Percentiles rank a stretch among this genome's conserved stretches.
These are phyloP conservation scores for Exophiala xenobiotica DNA, from an alignment of 2,329 filamentous ascomycete genomes.

Conservation along the genomic window DNA sequence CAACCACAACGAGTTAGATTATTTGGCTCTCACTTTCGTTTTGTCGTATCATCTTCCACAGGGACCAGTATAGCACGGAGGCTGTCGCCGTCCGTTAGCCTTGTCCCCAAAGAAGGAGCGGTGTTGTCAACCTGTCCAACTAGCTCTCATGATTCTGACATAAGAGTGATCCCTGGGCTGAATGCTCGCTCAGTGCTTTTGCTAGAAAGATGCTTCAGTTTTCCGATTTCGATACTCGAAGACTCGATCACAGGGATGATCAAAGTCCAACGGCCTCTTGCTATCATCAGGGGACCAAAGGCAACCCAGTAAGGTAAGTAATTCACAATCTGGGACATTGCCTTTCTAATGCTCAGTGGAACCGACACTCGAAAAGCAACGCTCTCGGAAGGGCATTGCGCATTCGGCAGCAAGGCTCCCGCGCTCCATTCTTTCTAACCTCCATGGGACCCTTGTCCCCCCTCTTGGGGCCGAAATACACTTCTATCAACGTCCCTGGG, in stretches of 20 bases:
- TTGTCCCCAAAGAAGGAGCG: neutral
- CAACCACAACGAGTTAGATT: neutral
- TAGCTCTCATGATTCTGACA: neutral
- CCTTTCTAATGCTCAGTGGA: too few species aligned
- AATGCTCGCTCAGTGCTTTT: too few species aligned
- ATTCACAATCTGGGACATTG: too few species aligned
- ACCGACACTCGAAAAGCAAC: neutral
- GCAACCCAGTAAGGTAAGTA: too few species aligned
- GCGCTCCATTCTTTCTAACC: conserved; percentile 4
- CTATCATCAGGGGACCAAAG: too few species aligned
- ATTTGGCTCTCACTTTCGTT: neutral
- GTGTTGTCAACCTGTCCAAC: neutral
- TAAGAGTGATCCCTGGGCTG: neutral
- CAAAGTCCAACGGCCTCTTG: too few species aligned
- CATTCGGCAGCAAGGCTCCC: conserved; percentile 3
- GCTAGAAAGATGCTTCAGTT: too few species aligned
- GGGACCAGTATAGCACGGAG: neutral
- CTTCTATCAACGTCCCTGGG: neutral
- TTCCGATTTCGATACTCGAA: too few species aligned
- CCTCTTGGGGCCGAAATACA: neutral
- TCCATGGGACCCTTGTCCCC: neutral
- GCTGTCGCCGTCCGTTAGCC: neutral
- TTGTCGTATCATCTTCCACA: neutral
- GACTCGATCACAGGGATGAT: too few species aligned
- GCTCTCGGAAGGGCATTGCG: neutral